A percentile compares a stretch with the other conserved stretches of the same genome.
These are phyloP conservation scores for Aspergillus leporis DNA, from an alignment of 495 filamentous ascomycete species.

Conservation along the genomic window DNA sequence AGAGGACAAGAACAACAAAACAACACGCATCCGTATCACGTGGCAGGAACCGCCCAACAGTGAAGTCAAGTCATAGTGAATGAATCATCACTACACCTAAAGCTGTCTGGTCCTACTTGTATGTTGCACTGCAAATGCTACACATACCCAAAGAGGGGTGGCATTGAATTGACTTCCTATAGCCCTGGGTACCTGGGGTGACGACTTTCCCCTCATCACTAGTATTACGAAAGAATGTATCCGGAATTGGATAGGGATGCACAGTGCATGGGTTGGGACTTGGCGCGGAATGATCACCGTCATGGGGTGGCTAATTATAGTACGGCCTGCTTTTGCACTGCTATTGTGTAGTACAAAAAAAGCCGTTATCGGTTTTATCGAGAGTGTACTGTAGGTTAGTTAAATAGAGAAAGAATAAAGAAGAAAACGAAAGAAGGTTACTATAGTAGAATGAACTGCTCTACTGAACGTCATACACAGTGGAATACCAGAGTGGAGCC, in stretches of 20 bases:
- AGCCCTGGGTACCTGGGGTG: background rate
- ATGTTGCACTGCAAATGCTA: background rate
- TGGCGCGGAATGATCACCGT: background rate
- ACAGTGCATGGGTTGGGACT: background rate
- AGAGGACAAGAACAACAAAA: slow-evolving; percentile 18
- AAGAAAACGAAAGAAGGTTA: too few species aligned
- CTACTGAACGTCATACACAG: too few species aligned
- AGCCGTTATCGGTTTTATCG: too few species aligned
- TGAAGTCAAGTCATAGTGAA: background rate
- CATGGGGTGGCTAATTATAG: slow-evolving; percentile 1
- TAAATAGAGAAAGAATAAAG: too few species aligned
- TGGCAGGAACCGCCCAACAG: background rate
- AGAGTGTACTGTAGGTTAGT: too few species aligned
- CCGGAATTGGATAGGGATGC: background rate
- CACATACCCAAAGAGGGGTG: background rate
- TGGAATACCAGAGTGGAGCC: too few species aligned
- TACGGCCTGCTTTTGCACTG: background rate
- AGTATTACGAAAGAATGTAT: background rate
- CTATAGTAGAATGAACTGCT: too few species aligned
- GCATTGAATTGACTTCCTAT: background rate
- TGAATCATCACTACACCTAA: background rate
- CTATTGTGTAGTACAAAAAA: too few species aligned
- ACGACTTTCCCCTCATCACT: background rate
- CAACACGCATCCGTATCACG: background rate
- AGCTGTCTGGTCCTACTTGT: background rate